phyloP scores from a whole-genome alignment of 176 grass and related monocot species.

The Phyllostachys edulis region DNA sequence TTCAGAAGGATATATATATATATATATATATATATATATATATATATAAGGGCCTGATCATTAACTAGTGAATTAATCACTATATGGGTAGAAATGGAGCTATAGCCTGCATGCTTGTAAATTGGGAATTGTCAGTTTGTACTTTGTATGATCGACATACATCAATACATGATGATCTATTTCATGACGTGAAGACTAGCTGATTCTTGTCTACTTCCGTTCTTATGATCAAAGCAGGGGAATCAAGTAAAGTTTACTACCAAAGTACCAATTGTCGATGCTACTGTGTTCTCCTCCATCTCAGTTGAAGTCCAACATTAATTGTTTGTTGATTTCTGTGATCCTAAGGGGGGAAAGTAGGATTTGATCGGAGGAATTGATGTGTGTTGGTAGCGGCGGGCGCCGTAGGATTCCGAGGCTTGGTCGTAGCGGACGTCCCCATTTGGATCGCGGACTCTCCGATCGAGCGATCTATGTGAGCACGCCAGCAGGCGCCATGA shows the following conservation, averaged over 20 bases:
- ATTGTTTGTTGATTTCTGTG: background rate
- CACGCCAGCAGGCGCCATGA: no score
- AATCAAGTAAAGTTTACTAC: background rate
- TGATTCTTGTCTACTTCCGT: constrained; percentile 21
- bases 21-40: no score
- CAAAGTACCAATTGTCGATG: background rate
- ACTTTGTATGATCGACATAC: constrained; percentile 1
- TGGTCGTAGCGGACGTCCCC: no score
- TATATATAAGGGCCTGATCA: background rate
- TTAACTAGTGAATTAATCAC: constrained; percentile 18
- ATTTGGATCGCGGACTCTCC: no score
- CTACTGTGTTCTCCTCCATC: background rate
- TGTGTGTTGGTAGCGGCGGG: background rate
- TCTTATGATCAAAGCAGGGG: constrained; percentile 12
- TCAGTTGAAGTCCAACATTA: background rate
- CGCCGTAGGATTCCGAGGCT: no score
- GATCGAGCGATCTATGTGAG: no score
- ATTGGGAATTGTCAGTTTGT: constrained; percentile 5
- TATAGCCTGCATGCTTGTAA: constrained; percentile 34
- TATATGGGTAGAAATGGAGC: constrained; percentile 24
- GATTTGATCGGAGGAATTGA: background rate
- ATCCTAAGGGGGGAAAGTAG: background rate
- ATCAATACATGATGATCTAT: background rate
- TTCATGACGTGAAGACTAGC: constrained; percentile 20
- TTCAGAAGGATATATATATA: constrained; percentile 39